A percentile compares a stretch with the other conserved stretches of the same genome.
Evolutionary conservation across 495 filamentous ascomycete genomes (phyloP).

Genomic region (Hyaloscypha hepaticicola): DNA sequence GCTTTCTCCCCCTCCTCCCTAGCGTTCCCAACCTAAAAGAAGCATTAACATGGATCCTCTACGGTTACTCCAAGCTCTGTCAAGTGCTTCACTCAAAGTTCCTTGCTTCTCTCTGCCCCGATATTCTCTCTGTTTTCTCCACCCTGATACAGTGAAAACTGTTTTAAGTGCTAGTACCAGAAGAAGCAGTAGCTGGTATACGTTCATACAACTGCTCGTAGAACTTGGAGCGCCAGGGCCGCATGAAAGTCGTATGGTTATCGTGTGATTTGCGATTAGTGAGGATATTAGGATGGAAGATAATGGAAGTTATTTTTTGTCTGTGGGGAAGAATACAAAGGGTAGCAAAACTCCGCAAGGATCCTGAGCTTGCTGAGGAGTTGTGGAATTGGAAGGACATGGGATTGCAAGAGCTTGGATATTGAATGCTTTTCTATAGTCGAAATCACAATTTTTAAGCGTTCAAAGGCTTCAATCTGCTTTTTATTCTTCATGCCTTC

Average conservation of each 20-base stretch:
- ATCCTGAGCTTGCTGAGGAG: constrained; percentile 1
- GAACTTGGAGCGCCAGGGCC: constrained; percentile 3
- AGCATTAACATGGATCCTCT: constrained; percentile 47
- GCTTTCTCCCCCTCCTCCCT: neutral
- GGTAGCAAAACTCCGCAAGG: constrained; percentile 1
- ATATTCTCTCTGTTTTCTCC: constrained; percentile 56
- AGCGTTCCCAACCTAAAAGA: neutral
- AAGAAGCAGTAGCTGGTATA: neutral
- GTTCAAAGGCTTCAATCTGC: too few relatives aligned
- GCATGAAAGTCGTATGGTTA: neutral
- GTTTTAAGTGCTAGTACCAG: neutral
- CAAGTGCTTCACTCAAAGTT: constrained; percentile 62
- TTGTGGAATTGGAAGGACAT: constrained; percentile 10
- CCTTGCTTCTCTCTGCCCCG: constrained; percentile 56
- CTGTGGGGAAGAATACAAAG: constrained; percentile 2
- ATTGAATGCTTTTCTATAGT: constrained; percentile 6
- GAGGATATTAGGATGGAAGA: neutral
- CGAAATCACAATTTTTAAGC: too few relatives aligned
- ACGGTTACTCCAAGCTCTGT: constrained; percentile 65
- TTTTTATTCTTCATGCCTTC: too few relatives aligned
- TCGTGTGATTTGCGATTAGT: neutral
- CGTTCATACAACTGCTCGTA: constrained; percentile 4
- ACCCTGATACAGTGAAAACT: constrained; percentile 59
- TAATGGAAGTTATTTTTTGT: constrained; percentile 8
- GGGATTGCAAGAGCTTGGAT: constrained; percentile 7